Evolutionary conservation across 257 asterid species (phyloP).

Genomic region (Jaltomata sinuosa): DNA sequence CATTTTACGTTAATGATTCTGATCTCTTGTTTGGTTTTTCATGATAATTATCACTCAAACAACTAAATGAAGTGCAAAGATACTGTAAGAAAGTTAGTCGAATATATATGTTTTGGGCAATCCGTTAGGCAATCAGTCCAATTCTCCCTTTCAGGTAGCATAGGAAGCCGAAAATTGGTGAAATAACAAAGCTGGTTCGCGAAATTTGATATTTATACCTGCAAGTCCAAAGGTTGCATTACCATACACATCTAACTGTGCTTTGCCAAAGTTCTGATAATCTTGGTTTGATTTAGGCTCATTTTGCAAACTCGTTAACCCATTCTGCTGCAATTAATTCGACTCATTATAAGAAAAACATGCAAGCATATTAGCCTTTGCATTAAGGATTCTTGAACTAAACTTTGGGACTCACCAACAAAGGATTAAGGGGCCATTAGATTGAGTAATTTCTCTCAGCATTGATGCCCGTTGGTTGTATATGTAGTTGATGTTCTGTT

Average conservation of each 20-base stretch:
- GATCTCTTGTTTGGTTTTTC: neutral
- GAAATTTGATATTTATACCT: neutral
- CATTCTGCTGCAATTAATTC: neutral
- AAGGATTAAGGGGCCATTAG: conserved; percentile 40
- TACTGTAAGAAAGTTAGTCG: neutral
- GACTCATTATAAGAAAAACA: conserved; percentile 6
- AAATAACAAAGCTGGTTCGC: neutral
- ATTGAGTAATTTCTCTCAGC: conserved; percentile 29
- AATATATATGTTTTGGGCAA: neutral
- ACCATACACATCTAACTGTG: conserved; percentile 22
- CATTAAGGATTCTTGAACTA: too few relatives aligned
- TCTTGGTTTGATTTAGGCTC: conserved; percentile 13
- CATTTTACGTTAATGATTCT: neutral
- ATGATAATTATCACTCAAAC: neutral
- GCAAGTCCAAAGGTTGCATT: conserved; percentile 19
- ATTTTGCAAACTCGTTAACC: neutral
- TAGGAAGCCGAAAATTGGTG: neutral
- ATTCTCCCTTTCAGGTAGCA: too few relatives aligned
- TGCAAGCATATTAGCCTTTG: neutral
- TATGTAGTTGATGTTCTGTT: conserved; percentile 28
- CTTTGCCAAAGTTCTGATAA: conserved; percentile 22
- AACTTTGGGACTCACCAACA: conserved; percentile 27
- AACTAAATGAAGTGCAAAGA: neutral
- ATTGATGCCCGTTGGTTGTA: conserved; percentile 24
- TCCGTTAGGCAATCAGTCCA: neutral